A percentile compares a stretch with the other conserved stretches of the same genome.
Conservation (phyloP, 352 stramenopile species). For the Phytophthora vignae region DNA sequence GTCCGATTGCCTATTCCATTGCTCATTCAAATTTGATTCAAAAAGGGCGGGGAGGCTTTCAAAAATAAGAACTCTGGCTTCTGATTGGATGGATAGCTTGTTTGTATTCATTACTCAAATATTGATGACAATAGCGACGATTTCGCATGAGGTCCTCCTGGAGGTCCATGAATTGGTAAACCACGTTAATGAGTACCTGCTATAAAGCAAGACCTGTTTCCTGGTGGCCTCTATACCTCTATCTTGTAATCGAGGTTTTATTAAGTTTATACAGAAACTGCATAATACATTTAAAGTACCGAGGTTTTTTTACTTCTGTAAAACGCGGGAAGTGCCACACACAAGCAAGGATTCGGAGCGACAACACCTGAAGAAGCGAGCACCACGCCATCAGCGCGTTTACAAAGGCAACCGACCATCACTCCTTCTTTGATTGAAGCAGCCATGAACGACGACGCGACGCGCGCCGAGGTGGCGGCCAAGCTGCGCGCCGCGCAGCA, state of each 20-base stretch:
- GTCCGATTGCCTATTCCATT: too few relatives aligned
- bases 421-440: conserved; percentile 26
- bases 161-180: too few relatives aligned
- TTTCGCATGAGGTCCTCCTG: too few relatives aligned
- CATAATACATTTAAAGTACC: conserved; percentile 5
- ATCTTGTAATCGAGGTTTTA: not conserved
- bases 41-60: too few relatives aligned
- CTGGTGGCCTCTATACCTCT: not conserved
- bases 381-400: conserved; percentile 3
- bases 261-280: too few relatives aligned
- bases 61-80: too few relatives aligned
- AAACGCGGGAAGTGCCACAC: conserved; percentile 9
- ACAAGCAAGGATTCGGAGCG: not conserved
- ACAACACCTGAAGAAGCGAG: conserved; percentile 2
- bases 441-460: conserved; percentile 41
- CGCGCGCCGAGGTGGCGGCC: conserved; percentile 45
- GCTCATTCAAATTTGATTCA: too few relatives aligned
- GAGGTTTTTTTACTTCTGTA: conserved; percentile 14
- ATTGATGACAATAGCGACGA: too few relatives aligned
- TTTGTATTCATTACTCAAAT: too few relatives aligned
- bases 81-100: too few relatives aligned
- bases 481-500: conserved; percentile 48
- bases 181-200: not conserved
- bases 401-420: conserved; percentile 34
- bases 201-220: not conserved